phyloP scores from a whole-genome alignment of 768 basidiomycete genomes.

The Lyophyllum semitale region DNA sequence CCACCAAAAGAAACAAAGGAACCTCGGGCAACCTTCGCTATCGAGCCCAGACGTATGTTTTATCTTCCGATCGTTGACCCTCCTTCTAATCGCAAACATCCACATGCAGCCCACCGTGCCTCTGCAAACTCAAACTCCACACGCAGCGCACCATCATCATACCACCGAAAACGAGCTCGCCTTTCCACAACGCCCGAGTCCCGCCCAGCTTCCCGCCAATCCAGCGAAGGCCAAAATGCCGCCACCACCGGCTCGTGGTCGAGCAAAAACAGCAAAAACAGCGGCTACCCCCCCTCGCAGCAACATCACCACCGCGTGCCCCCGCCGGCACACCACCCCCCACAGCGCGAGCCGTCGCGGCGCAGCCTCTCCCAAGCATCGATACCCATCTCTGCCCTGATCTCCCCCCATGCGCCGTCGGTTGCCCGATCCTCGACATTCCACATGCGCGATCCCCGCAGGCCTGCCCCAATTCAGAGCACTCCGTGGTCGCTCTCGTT shows the following conservation, averaged over 20 bases:
- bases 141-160: conserved; percentile 64
- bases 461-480: conserved; percentile 55
- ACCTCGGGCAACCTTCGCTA: conserved; percentile 60
- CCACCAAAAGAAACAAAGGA: conserved; percentile 64
- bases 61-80: conserved; percentile 14
- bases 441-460: conserved; percentile 82
- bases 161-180: conserved; percentile 69
- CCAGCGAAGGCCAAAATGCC: conserved; percentile 35
- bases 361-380: conserved; percentile 69
- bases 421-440: conserved; percentile 58
- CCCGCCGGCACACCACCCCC: conserved; percentile 19
- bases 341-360: conserved; percentile 39
- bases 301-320: conserved; percentile 21
- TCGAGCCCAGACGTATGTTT: conserved; percentile 61
- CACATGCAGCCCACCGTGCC: conserved; percentile 48
- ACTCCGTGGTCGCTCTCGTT: conserved; percentile 67
- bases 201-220: conserved; percentile 35
- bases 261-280: conserved; percentile 39
- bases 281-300: conserved; percentile 17
- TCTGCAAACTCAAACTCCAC: conserved; percentile 47
- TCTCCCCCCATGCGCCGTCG: conserved; percentile 80
- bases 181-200: conserved; percentile 47
- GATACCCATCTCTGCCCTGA: conserved; percentile 78
- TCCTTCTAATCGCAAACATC: conserved; percentile 18
- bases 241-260: conserved; percentile 49